phyloP scores from a whole-genome alignment of 805 yeast genomes.

The Wickerhamomyces canadensis region DNA sequence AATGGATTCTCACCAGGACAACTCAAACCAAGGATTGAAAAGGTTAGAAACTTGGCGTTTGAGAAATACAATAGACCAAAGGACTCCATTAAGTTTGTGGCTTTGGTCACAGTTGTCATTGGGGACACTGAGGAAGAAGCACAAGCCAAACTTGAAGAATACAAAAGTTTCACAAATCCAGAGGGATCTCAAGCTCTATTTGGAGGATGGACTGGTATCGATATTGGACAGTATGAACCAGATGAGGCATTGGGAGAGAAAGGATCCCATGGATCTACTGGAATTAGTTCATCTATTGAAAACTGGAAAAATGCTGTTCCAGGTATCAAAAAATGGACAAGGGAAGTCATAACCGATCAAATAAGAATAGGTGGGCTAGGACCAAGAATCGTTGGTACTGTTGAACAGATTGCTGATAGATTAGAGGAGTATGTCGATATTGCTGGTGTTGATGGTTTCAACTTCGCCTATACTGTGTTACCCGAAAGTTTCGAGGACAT shows the following conservation, averaged over 20 bases:
- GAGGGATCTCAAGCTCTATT: slow-evolving; percentile 36
- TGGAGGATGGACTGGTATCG: slow-evolving; percentile 37
- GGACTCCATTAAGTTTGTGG: slow-evolving; percentile 27
- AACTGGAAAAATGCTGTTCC: slow-evolving; percentile 25
- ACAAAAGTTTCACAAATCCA: slow-evolving; percentile 24
- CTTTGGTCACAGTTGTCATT: slow-evolving; percentile 28
- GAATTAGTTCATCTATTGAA: slow-evolving; percentile 28
- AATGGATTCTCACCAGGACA: not conserved
- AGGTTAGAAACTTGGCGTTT: not conserved
- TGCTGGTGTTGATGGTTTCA: slow-evolving; percentile 37
- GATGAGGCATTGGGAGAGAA: slow-evolving; percentile 27
- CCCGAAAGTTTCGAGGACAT: slow-evolving; percentile 8
- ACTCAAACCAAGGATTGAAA: not conserved
- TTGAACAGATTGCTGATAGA: slow-evolving; percentile 34
- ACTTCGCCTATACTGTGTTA: slow-evolving; percentile 21
- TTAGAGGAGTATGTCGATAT: slow-evolving; percentile 35
- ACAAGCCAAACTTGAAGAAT: slow-evolving; percentile 25
- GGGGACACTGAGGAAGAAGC: slow-evolving; percentile 35
- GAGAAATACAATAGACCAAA: slow-evolving; percentile 20
- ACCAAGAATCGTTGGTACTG: slow-evolving; percentile 29
- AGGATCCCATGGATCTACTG: too few species aligned
- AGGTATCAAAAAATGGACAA: slow-evolving; percentile 20
- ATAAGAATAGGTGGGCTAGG: slow-evolving; percentile 19
- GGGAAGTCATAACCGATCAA: slow-evolving; percentile 23
- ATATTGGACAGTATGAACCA: slow-evolving; percentile 27